These are phyloP conservation scores for Leishmania martiniquensis DNA, from an alignment of 208 protist species.

Conservation along the genomic window DNA sequence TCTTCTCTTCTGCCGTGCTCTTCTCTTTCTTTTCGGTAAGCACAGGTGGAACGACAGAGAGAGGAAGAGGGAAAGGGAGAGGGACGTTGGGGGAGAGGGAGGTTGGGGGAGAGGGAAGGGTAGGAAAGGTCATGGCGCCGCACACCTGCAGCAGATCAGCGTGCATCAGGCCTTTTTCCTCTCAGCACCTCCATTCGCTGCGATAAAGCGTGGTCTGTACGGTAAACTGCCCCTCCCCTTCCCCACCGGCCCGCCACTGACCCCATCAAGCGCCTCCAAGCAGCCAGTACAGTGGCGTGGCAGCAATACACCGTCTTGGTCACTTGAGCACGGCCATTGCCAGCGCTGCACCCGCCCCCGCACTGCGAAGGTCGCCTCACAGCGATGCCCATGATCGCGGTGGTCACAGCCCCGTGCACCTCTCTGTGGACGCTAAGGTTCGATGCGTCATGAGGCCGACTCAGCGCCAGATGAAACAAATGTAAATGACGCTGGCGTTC, in stretches of 20 bases:
- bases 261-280: not conserved
- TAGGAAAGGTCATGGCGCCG: not conserved
- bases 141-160: not conserved
- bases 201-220: not conserved
- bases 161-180: not conserved
- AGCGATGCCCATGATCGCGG: not conserved
- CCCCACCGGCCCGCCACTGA: not conserved
- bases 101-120: too few relatives aligned
- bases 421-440: not conserved
- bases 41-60: not conserved
- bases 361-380: not conserved
- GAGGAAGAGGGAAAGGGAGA: too few relatives aligned
- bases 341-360: not conserved
- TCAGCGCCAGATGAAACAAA: not conserved
- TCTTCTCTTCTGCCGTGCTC: not conserved
- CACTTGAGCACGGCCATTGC: not conserved
- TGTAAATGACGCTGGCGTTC: not conserved
- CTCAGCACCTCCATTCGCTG: not conserved
- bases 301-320: not conserved
- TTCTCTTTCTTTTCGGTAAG: not conserved
- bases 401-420: not conserved
- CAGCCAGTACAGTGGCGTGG: not conserved
- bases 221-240: not conserved
- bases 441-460: not conserved
- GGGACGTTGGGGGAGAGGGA: too few relatives aligned